Conservation (phyloP, 2,329 filamentous ascomycete genomes). For the Pseudocercospora musae region DNA sequence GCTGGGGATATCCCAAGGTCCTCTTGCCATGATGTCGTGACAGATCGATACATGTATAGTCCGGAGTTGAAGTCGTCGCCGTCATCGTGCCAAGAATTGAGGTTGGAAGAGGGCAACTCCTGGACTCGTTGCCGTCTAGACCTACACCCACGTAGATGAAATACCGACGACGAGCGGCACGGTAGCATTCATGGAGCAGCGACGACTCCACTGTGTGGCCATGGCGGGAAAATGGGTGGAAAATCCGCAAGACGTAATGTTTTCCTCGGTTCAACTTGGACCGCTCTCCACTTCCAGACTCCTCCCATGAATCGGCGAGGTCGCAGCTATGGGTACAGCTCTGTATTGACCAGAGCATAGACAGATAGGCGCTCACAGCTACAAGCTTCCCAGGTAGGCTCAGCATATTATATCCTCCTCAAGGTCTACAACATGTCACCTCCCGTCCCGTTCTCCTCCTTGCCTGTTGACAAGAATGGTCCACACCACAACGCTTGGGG, state of each 20-base stretch:
- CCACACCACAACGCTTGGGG: constrained; percentile 42
- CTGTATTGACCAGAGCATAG: neutral
- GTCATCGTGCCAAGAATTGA: neutral
- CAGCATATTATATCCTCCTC: neutral
- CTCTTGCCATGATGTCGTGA: neutral
- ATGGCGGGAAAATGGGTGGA: neutral
- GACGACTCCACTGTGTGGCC: neutral
- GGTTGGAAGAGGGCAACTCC: neutral
- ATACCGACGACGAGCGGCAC: neutral
- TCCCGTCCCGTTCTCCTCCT: constrained; percentile 47
- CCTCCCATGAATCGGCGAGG: constrained; percentile 4
- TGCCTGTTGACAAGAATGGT: constrained; percentile 48
- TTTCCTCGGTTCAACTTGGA: constrained; percentile 7
- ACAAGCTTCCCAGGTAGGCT: constrained; percentile 6
- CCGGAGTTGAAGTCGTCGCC: neutral
- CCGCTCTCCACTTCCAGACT: constrained; percentile 8
- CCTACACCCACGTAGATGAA: neutral
- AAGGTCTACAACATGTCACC: constrained; percentile 15
- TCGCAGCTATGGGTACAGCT: constrained; percentile 5
- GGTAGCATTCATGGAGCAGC: neutral
- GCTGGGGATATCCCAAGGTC: neutral
- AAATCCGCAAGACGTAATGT: neutral
- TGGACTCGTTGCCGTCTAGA: neutral
- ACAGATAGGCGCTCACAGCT: neutral
- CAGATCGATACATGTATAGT: neutral